Evolutionary conservation across 2,329 filamentous ascomycete species (phyloP).

Genomic region (Talaromyces sp.): DNA sequence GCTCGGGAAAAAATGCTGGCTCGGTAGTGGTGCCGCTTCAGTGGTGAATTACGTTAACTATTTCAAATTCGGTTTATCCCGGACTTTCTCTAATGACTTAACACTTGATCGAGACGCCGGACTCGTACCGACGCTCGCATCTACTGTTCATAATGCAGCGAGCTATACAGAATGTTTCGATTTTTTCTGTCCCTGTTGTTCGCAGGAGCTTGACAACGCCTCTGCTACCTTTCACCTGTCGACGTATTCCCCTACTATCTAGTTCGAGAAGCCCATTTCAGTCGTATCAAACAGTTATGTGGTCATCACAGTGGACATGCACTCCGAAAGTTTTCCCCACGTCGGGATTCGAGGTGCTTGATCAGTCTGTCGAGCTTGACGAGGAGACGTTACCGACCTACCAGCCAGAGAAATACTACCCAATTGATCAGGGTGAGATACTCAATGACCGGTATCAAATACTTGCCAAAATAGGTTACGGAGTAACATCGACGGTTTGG

Average conservation of each 20-base stretch:
- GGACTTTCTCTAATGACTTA: too few species aligned
- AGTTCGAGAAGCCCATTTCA: background rate
- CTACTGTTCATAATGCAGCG: background rate
- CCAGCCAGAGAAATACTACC: slow-evolving; percentile 16
- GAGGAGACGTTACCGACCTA: background rate
- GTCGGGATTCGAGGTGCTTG: background rate
- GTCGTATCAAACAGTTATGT: background rate
- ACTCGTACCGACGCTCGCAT: too few species aligned
- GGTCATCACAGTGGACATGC: background rate
- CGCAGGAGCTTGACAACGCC: background rate
- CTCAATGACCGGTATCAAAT: slow-evolving; percentile 27
- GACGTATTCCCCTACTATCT: background rate
- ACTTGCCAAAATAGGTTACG: slow-evolving; percentile 32
- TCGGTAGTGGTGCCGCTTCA: too few species aligned
- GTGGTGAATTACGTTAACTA: too few species aligned
- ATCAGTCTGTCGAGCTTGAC: background rate
- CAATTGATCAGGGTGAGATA: slow-evolving; percentile 24
- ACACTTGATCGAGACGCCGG: too few species aligned
- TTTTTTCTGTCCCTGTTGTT: background rate
- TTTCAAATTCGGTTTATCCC: too few species aligned
- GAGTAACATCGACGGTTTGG: slow-evolving; percentile 32
- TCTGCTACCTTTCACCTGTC: background rate
- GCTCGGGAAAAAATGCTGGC: too few species aligned
- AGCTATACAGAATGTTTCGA: background rate
- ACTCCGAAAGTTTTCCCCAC: background rate